Conservation (phyloP, 257 asterid genomes). For the Schizonepeta tenuifolia region DNA sequence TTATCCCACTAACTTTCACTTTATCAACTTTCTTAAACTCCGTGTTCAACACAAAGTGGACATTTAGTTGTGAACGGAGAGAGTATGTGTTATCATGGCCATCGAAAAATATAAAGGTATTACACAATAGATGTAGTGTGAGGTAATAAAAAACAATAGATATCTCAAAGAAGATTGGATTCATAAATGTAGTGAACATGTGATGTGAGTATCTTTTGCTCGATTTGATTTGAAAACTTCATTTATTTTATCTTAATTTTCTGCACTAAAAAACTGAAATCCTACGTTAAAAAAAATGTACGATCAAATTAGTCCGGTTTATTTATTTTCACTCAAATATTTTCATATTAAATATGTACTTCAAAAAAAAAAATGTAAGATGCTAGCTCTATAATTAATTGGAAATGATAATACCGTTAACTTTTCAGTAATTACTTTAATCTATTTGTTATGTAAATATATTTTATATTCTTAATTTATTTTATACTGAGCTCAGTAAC, state of each 20-base stretch:
- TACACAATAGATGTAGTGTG: no score
- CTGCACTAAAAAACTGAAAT: background rate
- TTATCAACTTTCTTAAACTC: no score
- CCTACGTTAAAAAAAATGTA: background rate
- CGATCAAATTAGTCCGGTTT: background rate
- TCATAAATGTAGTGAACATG: background rate
- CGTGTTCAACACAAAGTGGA: no score
- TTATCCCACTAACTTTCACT: no score
- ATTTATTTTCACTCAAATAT: no score
- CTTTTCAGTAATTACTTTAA: background rate
- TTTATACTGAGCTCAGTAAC: constrained; percentile 9
- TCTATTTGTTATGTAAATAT: background rate
- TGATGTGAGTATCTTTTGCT: background rate
- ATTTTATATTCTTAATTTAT: background rate
- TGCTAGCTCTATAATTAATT: no score
- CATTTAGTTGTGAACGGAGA: no score
- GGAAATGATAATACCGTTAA: background rate
- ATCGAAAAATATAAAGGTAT: no score
- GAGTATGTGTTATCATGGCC: no score
- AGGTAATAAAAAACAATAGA: background rate
- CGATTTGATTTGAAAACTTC: background rate
- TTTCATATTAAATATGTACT: no score
- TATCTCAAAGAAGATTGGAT: background rate
- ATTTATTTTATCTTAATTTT: no score
- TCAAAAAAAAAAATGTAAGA: no score